These are phyloP conservation scores for Sclerotinia spermophila DNA, from an alignment of 2,329 filamentous ascomycete species.

Conservation along the genomic window DNA sequence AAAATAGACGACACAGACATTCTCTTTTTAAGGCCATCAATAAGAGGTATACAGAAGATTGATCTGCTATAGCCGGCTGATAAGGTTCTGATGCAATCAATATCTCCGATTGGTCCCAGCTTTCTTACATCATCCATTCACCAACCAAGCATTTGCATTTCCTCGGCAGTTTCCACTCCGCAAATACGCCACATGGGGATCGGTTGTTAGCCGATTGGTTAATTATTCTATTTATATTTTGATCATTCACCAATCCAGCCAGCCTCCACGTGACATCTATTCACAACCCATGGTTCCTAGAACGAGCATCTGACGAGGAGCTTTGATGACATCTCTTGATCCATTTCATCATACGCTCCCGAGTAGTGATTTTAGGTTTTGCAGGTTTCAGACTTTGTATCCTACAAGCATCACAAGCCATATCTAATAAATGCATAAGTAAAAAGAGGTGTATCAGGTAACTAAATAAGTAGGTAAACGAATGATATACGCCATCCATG, in stretches of 20 bases:
- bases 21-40: neutral
- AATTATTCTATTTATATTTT: neutral
- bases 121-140: neutral
- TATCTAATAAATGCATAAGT: neutral
- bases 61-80: neutral
- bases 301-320: neutral
- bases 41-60: neutral
- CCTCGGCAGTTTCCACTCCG: neutral
- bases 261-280: neutral
- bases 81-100: neutral
- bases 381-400: neutral
- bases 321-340: neutral
- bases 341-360: neutral
- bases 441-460: neutral
- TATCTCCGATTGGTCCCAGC: neutral
- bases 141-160: too few species aligned
- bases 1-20: neutral
- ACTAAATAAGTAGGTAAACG: constrained; percentile 21
- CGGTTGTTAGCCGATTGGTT: neutral
- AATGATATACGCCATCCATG: constrained; percentile 34
- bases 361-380: neutral
- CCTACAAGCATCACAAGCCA: neutral
- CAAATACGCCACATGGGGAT: neutral
- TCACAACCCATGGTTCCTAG: neutral
- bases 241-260: neutral